A percentile compares a stretch with the other conserved stretches of the same genome.
phyloP scores from a whole-genome alignment of 2,329 filamentous ascomycete species.

The Hypomyces rosellus region DNA sequence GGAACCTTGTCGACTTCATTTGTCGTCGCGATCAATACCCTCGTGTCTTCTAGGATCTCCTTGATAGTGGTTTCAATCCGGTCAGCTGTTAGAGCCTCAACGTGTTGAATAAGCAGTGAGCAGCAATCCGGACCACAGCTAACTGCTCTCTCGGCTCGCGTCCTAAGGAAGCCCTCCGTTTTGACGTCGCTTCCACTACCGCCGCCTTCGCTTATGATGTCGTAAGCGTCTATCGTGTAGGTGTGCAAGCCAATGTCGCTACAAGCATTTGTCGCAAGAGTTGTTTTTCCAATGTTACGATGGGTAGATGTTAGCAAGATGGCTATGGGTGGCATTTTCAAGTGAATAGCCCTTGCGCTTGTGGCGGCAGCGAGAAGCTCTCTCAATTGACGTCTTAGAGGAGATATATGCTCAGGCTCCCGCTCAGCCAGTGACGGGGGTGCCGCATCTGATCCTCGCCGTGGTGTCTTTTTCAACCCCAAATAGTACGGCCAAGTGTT shows the following conservation, averaged over 20 bases:
- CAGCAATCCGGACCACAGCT: constrained; percentile 81
- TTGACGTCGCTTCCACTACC: constrained; percentile 87
- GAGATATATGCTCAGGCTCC: constrained; percentile 46
- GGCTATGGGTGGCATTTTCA: constrained; percentile 81
- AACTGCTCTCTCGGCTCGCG: constrained; percentile 80
- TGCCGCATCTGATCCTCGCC: constrained; percentile 31
- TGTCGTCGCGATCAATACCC: constrained; percentile 87
- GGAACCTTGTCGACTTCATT: constrained; percentile 93
- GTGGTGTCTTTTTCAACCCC: constrained; percentile 63
- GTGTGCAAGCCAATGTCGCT: constrained; percentile 85
- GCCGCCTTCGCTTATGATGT: constrained; percentile 81
- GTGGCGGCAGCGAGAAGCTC: constrained; percentile 86
- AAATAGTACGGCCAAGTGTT: constrained; percentile 90
- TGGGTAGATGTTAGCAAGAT: constrained; percentile 88
- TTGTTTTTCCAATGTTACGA: constrained; percentile 87
- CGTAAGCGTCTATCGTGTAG: constrained; percentile 84
- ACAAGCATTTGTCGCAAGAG: constrained; percentile 68
- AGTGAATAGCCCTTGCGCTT: constrained; percentile 76
- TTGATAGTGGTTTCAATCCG: constrained; percentile 80
- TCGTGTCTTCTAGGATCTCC: constrained; percentile 70
- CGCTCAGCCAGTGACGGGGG: constrained; percentile 39
- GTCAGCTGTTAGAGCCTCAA: constrained; percentile 87
- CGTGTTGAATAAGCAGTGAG: constrained; percentile 76
- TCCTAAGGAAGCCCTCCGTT: constrained; percentile 84
- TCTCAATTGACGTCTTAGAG: constrained; percentile 64